Evolutionary conservation across 352 stramenopile genomes (phyloP).

Genomic region (Aphanomyces invadans): DNA sequence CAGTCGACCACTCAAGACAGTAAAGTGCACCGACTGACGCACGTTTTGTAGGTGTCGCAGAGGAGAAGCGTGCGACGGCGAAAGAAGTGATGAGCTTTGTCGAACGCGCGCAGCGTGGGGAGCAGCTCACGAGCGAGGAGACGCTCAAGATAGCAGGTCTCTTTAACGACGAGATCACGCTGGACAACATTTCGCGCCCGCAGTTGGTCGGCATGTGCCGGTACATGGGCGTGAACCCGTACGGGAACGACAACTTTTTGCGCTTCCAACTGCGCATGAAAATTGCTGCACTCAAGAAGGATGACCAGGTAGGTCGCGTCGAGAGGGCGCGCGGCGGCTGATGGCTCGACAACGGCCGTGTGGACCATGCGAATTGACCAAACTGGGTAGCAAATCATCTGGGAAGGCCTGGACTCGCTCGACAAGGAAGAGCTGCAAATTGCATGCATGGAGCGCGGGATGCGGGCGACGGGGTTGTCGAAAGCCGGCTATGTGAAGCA

Average conservation of each 20-base stretch:
- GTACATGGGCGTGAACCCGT: constrained; percentile 96
- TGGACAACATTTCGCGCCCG: constrained; percentile 96
- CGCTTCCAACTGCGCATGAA: constrained; percentile 92
- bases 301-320: constrained; percentile 82
- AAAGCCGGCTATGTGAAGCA: constrained; percentile 94
- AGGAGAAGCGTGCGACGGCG: constrained; percentile 67
- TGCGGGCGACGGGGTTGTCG: constrained; percentile 93
- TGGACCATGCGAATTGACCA: background rate
- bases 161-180: constrained; percentile 97
- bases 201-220: constrained; percentile 96
- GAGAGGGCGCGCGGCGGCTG: background rate
- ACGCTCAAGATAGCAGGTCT: constrained; percentile 87
- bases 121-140: constrained; percentile 66
- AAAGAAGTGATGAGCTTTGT: constrained; percentile 82
- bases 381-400: constrained; percentile 85
- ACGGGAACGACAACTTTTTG: constrained; percentile 95
- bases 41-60: constrained; percentile 41
- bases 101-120: constrained; percentile 64
- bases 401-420: constrained; percentile 96
- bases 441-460: constrained; percentile 96
- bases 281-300: constrained; percentile 92
- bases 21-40: too few relatives aligned
- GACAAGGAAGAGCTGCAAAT: constrained; percentile 96
- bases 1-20: too few relatives aligned
- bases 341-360: background rate